Conservation (phyloP, 2,329 filamentous ascomycete species). For the Xylaria sp. region DNA sequence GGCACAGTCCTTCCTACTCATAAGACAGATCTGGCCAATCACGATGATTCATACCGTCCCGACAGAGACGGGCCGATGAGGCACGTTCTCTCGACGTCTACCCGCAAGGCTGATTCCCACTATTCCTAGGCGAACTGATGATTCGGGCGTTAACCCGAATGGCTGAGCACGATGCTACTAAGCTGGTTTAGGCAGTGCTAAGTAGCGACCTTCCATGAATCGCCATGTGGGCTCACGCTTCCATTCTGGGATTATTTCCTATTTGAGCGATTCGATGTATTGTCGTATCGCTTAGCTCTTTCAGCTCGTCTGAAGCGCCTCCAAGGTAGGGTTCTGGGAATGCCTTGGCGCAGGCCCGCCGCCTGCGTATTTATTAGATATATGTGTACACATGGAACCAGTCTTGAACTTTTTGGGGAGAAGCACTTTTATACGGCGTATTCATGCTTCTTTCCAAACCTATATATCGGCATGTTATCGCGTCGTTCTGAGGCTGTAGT, state of each 20-base stretch:
- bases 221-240: neutral
- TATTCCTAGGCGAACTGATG: neutral
- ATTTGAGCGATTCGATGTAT: conserved; percentile 15
- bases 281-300: conserved; percentile 2
- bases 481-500: neutral
- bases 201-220: conserved; percentile 4
- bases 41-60: neutral
- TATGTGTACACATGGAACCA: neutral
- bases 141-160: conserved; percentile 17
- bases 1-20: conserved; percentile 19
- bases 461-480: neutral
- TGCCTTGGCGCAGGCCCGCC: conserved; percentile 9
- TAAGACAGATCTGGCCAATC: neutral
- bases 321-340: neutral
- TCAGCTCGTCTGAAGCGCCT: conserved; percentile 14
- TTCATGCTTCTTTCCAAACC: neutral
- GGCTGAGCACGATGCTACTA: conserved; percentile 27
- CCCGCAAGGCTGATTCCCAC: conserved; percentile 13
- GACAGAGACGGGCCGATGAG: conserved; percentile 17
- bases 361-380: neutral
- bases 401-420: neutral
- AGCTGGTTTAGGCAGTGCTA: conserved; percentile 15
- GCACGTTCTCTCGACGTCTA: conserved; percentile 3
- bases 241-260: conserved; percentile 25
- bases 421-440: conserved; percentile 25